A percentile compares a stretch with the other conserved stretches of the same genome.
Conservation (phyloP, 2,329 filamentous ascomycete genomes). For the Metarhizium sp. region DNA sequence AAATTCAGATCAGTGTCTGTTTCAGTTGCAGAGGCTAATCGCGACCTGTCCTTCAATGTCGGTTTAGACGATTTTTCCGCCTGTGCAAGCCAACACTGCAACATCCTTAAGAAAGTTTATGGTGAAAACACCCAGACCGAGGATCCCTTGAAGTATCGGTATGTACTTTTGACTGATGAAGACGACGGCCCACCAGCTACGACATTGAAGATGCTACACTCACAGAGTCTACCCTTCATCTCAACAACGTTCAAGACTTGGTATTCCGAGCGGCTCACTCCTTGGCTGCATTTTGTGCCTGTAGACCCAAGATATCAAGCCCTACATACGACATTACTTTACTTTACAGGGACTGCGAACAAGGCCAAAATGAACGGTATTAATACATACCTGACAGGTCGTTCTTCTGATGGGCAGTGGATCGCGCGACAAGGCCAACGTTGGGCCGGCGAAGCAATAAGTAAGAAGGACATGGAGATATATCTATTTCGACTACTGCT, state of each 20-base stretch:
- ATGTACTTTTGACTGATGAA: conserved; percentile 63
- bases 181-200: conserved; percentile 53
- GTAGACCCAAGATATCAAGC: conserved; percentile 65
- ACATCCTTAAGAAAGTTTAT: conserved; percentile 20
- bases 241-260: conserved; percentile 68
- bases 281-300: conserved; percentile 77
- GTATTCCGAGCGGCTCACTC: conserved; percentile 63
- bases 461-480: conserved; percentile 68
- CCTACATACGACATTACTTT: conserved; percentile 64
- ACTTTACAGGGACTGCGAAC: conserved; percentile 54
- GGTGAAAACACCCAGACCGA: conserved; percentile 26
- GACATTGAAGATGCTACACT: conserved; percentile 56
- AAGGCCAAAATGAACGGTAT: conserved; percentile 33
- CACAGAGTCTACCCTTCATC: conserved; percentile 59
- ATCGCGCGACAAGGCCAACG: conserved; percentile 56
- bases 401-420: conserved; percentile 45
- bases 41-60: conserved; percentile 43
- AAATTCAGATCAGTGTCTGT: conserved; percentile 48
- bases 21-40: conserved; percentile 41
- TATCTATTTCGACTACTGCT: conserved; percentile 71
- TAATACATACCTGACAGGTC: conserved; percentile 36
- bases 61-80: conserved; percentile 48
- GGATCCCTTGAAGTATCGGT: conserved; percentile 55
- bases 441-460: conserved; percentile 55
- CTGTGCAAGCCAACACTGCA: conserved; percentile 39